phyloP scores from a whole-genome alignment of 495 filamentous ascomycete species.

The Cercophora scortea region DNA sequence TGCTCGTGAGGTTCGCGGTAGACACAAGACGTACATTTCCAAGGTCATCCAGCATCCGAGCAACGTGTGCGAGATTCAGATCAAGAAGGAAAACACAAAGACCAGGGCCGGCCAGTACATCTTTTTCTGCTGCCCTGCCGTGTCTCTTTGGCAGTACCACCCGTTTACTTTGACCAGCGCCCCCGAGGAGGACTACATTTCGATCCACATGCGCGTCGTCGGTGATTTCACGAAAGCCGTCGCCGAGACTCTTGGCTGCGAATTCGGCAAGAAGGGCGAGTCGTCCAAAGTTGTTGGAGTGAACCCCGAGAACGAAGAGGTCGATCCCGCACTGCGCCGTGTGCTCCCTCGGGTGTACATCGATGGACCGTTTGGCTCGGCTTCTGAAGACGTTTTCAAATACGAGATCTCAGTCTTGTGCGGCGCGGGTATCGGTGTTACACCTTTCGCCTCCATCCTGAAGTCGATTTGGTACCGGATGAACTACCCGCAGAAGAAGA shows the following conservation, averaged over 20 bases:
- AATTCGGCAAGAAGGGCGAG: slow-evolving; percentile 50
- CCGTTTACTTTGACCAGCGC: slow-evolving; percentile 74
- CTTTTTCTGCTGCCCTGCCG: slow-evolving; percentile 72
- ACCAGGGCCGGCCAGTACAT: slow-evolving; percentile 77
- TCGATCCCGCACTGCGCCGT: slow-evolving; percentile 60
- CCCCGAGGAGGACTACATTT: slow-evolving; percentile 76
- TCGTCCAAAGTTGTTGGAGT: slow-evolving; percentile 57
- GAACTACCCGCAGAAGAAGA: slow-evolving; percentile 71
- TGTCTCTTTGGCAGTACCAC: slow-evolving; percentile 73
- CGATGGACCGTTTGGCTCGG: slow-evolving; percentile 72
- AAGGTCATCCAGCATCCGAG: slow-evolving; percentile 80
- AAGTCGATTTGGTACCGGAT: slow-evolving; percentile 86
- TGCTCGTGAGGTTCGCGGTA: slow-evolving; percentile 60
- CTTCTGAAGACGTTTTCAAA: slow-evolving; percentile 71
- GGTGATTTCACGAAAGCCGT: slow-evolving; percentile 62
- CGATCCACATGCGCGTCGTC: slow-evolving; percentile 66
- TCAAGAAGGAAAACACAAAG: slow-evolving; percentile 73
- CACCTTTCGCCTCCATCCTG: slow-evolving; percentile 68
- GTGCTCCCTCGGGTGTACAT: slow-evolving; percentile 69
- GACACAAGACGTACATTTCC: slow-evolving; percentile 69
- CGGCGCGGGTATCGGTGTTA: slow-evolving; percentile 68
- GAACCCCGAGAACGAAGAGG: slow-evolving; percentile 46
- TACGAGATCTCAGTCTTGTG: slow-evolving; percentile 63
- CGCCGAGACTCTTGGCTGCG: slow-evolving; percentile 59
- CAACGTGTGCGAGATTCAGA: slow-evolving; percentile 77